Percentiles rank a stretch among this genome's conserved stretches.
Conservation (phyloP, 495 filamentous ascomycete species). For the Aspergillus steynii region DNA sequence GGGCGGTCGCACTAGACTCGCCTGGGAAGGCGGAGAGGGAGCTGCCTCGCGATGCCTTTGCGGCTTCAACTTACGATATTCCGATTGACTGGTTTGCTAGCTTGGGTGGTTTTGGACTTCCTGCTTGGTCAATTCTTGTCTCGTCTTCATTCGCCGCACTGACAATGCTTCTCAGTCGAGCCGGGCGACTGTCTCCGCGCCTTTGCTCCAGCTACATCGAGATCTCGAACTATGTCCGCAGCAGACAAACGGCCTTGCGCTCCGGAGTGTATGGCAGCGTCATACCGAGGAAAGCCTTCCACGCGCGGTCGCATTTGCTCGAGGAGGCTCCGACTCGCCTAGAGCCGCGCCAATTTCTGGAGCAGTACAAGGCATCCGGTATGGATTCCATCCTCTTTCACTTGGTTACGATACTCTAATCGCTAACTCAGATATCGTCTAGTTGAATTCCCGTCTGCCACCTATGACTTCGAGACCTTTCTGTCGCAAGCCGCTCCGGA, state of each 20-base stretch:
- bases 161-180: constrained; percentile 25
- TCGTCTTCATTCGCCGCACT: not conserved
- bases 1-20: constrained; percentile 28
- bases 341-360: constrained; percentile 32
- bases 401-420: not conserved
- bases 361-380: constrained; percentile 54
- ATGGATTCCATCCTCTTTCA: constrained; percentile 9
- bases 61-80: not conserved
- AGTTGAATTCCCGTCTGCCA: constrained; percentile 57
- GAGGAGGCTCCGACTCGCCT: constrained; percentile 21
- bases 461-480: constrained; percentile 50
- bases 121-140: constrained; percentile 11
- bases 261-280: constrained; percentile 16
- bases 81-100: not conserved
- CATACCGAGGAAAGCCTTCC: constrained; percentile 25
- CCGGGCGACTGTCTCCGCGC: constrained; percentile 24
- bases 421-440: constrained; percentile 15
- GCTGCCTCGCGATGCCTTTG: not conserved
- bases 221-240: constrained; percentile 40
- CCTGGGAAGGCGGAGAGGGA: constrained; percentile 7
- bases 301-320: constrained; percentile 23
- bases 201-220: constrained; percentile 41
- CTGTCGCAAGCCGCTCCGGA: constrained; percentile 39
- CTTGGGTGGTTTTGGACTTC: constrained; percentile 9
- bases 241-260: constrained; percentile 15